These are phyloP conservation scores for Thielaviopsis ethacetica DNA, from an alignment of 2,329 filamentous ascomycete species.

Conservation along the genomic window DNA sequence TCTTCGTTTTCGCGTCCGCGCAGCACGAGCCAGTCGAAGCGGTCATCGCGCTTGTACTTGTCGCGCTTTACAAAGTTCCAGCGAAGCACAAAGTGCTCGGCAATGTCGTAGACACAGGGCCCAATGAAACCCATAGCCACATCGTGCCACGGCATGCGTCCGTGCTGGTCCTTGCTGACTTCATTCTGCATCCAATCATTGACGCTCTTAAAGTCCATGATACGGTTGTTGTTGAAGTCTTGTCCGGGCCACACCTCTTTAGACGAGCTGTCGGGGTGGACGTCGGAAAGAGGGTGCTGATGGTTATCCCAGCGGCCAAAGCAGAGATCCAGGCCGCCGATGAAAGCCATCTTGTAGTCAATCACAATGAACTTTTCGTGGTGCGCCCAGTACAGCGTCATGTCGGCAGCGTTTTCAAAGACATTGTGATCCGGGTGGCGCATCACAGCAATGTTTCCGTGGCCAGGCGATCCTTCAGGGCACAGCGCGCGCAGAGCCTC, in stretches of 20 bases:
- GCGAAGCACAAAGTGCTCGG: slow-evolving; percentile 81
- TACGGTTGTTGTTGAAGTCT: slow-evolving; percentile 94
- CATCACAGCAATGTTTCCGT: slow-evolving; percentile 79
- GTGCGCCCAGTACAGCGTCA: slow-evolving; percentile 97
- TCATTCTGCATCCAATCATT: slow-evolving; percentile 88
- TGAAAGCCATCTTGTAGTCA: slow-evolving; percentile 80
- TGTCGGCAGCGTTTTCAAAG: slow-evolving; percentile 81
- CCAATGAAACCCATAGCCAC: slow-evolving; percentile 85
- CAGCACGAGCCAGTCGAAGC: slow-evolving; percentile 72
- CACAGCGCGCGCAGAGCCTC: slow-evolving; percentile 66
- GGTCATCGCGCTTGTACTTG: slow-evolving; percentile 82
- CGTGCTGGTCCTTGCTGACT: slow-evolving; percentile 76
- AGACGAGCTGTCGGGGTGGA: slow-evolving; percentile 66
- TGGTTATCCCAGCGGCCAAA: slow-evolving; percentile 88
- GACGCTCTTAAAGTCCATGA: slow-evolving; percentile 90
- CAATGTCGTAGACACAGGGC: slow-evolving; percentile 81
- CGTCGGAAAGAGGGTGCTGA: slow-evolving; percentile 72
- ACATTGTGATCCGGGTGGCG: slow-evolving; percentile 92
- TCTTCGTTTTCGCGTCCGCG: slow-evolving; percentile 60
- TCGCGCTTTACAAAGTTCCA: slow-evolving; percentile 97
- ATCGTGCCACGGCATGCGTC: slow-evolving; percentile 97
- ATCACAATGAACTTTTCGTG: slow-evolving; percentile 97
- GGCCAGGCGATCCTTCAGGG: slow-evolving; percentile 61
- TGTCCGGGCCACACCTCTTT: slow-evolving; percentile 89
- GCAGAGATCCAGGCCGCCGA: slow-evolving; percentile 86